Percentiles rank a stretch among this genome's conserved stretches.
These are phyloP conservation scores for Cymbopogon flexuosus DNA, from an alignment of 202 grass and related monocot genomes.

Conservation along the genomic window DNA sequence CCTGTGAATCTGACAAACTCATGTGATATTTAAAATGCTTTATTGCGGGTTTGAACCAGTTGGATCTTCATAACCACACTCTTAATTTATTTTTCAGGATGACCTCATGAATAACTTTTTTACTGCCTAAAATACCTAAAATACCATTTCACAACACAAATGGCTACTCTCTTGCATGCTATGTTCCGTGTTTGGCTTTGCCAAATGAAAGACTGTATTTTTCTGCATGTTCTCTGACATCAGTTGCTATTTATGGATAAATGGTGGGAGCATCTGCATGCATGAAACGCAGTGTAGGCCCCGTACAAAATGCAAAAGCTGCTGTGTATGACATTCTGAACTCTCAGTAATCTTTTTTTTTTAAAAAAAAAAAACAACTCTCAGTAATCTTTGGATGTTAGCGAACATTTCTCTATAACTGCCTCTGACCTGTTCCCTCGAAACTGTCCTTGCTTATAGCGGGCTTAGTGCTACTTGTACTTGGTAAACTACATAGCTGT, in stretches of 20 bases:
- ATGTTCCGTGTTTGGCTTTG: background rate
- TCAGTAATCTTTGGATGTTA: background rate
- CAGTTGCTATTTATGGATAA: background rate
- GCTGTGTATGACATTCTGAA: background rate
- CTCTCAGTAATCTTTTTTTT: background rate
- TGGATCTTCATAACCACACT: background rate
- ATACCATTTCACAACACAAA: no score
- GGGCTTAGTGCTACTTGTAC: background rate
- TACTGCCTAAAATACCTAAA: background rate
- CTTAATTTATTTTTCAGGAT: background rate
- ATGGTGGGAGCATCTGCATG: background rate
- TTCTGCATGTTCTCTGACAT: background rate
- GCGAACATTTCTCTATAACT: background rate
- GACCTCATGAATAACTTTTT: background rate
- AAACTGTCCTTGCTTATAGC: background rate
- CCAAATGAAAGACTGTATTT: background rate
- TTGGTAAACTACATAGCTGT: background rate
- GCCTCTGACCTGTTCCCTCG: background rate
- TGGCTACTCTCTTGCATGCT: background rate
- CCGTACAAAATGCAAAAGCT: slow-evolving; percentile 3
- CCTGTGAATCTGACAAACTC: background rate
- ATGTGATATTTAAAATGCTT: background rate
- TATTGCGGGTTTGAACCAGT: background rate
- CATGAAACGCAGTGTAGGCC: background rate
- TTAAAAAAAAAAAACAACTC: no score